Conservation (phyloP, 2,329 filamentous ascomycete genomes). For the Alternaria angustiovoidea region DNA sequence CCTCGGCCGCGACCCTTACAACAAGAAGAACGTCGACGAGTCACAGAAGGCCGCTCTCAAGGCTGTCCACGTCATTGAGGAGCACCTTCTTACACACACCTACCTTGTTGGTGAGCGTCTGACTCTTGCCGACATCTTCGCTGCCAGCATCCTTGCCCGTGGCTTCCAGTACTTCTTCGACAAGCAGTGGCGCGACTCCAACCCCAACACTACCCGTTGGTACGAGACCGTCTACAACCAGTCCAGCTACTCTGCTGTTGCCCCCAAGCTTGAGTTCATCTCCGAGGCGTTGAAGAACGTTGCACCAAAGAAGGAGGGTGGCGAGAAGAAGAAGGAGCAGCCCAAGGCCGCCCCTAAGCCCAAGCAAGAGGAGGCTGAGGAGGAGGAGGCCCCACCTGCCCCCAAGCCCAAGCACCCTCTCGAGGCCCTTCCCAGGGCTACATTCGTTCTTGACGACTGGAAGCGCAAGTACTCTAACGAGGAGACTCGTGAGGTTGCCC, state of each 20-base stretch:
- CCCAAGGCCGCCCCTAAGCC: constrained; percentile 62
- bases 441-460: constrained; percentile 91
- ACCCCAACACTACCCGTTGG: constrained; percentile 92
- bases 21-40: constrained; percentile 97
- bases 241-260: constrained; percentile 84
- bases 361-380: constrained; percentile 65
- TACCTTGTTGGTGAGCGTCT: constrained; percentile 98
- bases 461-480: constrained; percentile 99
- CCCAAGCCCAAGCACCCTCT: constrained; percentile 98
- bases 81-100: constrained; percentile 90
- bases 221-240: constrained; percentile 94
- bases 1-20: constrained; percentile 82
- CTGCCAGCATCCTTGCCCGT: constrained; percentile 77
- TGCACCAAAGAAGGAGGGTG: constrained; percentile 74
- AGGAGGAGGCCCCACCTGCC: constrained; percentile 67
- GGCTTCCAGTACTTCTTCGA: constrained; percentile 96
- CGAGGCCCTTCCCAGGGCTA: constrained; percentile 80
- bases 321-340: constrained; percentile 79
- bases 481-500: constrained; percentile 79
- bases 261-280: constrained; percentile 77
- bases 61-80: constrained; percentile 77
- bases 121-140: constrained; percentile 94
- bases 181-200: constrained; percentile 81
- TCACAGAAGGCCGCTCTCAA: constrained; percentile 72
- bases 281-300: constrained; percentile 79